phyloP scores from a whole-genome alignment of 2,329 filamentous ascomycete genomes.

The Capronia coronata region DNA sequence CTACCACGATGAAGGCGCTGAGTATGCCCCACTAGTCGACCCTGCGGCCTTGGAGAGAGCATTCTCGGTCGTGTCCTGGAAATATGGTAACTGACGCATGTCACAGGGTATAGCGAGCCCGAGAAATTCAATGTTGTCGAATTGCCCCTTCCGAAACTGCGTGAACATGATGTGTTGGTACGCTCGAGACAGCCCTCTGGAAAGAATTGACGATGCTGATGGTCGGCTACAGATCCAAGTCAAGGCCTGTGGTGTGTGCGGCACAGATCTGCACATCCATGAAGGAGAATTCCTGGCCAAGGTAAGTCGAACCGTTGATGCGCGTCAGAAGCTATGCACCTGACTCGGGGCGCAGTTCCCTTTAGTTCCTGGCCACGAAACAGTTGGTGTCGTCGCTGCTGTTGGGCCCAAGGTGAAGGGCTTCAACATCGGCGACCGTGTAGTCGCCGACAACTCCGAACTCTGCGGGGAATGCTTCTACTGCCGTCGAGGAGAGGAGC shows the following conservation, averaged over 20 bases:
- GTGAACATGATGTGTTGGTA: slow-evolving; percentile 54
- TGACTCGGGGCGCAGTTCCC: slow-evolving; percentile 47
- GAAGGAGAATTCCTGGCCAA: slow-evolving; percentile 61
- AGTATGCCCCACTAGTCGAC: slow-evolving; percentile 37
- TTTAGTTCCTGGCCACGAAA: slow-evolving; percentile 61
- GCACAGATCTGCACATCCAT: slow-evolving; percentile 50
- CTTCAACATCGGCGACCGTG: slow-evolving; percentile 57
- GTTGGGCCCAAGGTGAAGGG: slow-evolving; percentile 53
- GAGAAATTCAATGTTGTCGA: slow-evolving; percentile 55
- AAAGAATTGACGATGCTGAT: slow-evolving; percentile 25
- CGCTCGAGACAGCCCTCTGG: slow-evolving; percentile 11
- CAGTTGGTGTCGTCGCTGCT: slow-evolving; percentile 58
- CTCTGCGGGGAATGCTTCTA: slow-evolving; percentile 68
- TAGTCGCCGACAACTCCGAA: slow-evolving; percentile 51
- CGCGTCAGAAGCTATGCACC: slow-evolving; percentile 8
- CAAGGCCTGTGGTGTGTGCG: slow-evolving; percentile 60
- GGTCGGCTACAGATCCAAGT: slow-evolving; percentile 50
- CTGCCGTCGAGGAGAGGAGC: slow-evolving; percentile 60
- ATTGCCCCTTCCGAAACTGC: slow-evolving; percentile 55
- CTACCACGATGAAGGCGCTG: slow-evolving; percentile 57
- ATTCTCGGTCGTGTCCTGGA: background rate
- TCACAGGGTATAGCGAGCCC: slow-evolving; percentile 52
- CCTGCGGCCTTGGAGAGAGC: background rate
- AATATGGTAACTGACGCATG: background rate
- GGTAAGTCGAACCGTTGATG: slow-evolving; percentile 32